Evolutionary conservation across 257 asterid species (phyloP), one percentile per base, ranked within the genome.

Genomic region (Solanum lignicaule): DNA sequence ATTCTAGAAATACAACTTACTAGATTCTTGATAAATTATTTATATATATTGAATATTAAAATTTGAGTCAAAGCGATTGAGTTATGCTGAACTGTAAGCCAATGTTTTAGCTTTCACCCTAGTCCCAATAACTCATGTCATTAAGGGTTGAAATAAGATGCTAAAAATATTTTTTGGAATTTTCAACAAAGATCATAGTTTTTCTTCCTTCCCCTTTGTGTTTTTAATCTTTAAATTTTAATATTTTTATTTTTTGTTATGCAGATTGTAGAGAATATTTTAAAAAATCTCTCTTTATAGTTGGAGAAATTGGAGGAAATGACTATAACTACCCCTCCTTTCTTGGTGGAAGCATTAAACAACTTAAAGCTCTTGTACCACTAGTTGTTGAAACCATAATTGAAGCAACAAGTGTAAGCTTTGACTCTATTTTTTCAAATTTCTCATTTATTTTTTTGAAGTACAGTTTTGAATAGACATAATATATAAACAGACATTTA

Each of bases 221-320:
- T 46, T 5, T 10, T 71, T 55, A 16, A 2, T 20, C 46, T 18
- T 58, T 10, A 18, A 39, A 5, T n/a, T 33, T 74, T 73, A 20
- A 8, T 72, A 6, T 9, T 35, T 25, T 43, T 5, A 39, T 6
- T 27, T 43, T 43, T 81, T 79, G 35, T 21, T 87, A 13, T 15
- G 69, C 92, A 96, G 99, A 92, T 52, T 95, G 98, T 83, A 87
- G 89, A 23, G 88, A 90, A 1, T 90, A 91, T 38, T 93, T 96
- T 7, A 90, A 87, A 58, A 91, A 88, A 71, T 92, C 97, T 25
- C 90, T 96, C 3, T 96, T 96, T 89, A 88, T 96, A 5, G 95
- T 96, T 88, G 99, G 99, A 41, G 99, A 96, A 91, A 96, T 96
- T 7, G 99, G 99, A 48, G 98, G 98, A 71, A 96, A 96, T 91